Percentiles rank a stretch among this genome's conserved stretches.
These are phyloP conservation scores for Fusarium hainanense DNA, from an alignment of 2,329 filamentous ascomycete genomes.

Conservation along the genomic window DNA sequence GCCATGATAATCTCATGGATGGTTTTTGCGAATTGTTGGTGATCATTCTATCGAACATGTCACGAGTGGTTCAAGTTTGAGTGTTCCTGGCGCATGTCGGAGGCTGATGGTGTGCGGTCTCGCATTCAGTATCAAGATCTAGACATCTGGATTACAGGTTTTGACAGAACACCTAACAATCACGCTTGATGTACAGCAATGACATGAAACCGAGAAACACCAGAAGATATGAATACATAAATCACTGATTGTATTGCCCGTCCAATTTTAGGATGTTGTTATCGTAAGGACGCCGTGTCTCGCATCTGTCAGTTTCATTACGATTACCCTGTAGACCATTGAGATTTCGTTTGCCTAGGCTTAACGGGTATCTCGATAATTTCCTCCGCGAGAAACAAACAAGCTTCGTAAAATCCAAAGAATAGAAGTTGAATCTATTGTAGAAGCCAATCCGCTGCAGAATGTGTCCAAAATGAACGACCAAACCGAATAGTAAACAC, in stretches of 20 bases:
- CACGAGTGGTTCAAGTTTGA: background rate
- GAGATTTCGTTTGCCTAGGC: background rate
- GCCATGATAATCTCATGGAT: background rate
- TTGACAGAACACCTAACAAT: background rate
- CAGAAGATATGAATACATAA: background rate
- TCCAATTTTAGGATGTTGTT: background rate
- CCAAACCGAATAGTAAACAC: background rate
- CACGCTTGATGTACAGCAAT: background rate
- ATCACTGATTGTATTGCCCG: background rate
- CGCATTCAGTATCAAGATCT: background rate
- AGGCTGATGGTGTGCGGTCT: background rate
- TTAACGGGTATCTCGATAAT: too few species aligned
- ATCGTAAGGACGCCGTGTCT: background rate
- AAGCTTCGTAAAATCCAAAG: too few species aligned
- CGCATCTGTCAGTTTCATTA: background rate
- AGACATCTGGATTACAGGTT: background rate
- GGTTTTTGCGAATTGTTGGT: background rate
- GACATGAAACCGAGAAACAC: background rate
- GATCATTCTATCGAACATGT: background rate
- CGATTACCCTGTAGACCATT: background rate
- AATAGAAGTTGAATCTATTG: too few species aligned
- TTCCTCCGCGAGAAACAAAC: too few species aligned
- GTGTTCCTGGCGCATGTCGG: background rate
- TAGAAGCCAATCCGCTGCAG: background rate
- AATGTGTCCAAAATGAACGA: background rate